Percentiles rank a stretch among this genome's conserved stretches.
Conservation (phyloP, 345 rosid species). For the Cochlearia excelsa region DNA sequence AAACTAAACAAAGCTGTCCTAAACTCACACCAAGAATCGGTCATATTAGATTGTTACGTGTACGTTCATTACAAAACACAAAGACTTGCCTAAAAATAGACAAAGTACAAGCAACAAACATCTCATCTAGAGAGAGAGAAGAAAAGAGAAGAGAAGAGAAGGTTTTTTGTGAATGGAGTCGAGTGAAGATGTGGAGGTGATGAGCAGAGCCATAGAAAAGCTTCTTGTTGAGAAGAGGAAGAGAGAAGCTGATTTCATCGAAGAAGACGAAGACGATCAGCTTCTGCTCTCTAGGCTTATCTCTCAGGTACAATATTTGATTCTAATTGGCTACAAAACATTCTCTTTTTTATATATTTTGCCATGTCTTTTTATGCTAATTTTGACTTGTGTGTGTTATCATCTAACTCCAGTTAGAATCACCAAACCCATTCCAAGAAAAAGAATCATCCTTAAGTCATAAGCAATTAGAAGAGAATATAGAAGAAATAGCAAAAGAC, state of each 20-base stretch:
- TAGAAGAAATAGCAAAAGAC: constrained; percentile 58
- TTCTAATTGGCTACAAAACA: no score
- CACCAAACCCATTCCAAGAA: constrained; percentile 28
- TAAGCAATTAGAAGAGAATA: constrained; percentile 13
- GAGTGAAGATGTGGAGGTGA: constrained; percentile 39
- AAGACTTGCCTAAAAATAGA: no score
- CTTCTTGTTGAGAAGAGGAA: constrained; percentile 44
- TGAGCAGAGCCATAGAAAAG: constrained; percentile 48
- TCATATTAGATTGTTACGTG: no score
- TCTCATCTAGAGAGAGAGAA: not conserved
- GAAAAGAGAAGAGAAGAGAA: constrained; percentile 15
- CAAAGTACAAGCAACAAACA: no score
- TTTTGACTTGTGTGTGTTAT: no score
- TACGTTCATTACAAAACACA: no score
- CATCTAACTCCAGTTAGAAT: constrained; percentile 42
- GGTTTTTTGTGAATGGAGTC: constrained; percentile 39
- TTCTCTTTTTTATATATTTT: no score
- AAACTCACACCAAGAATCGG: no score
- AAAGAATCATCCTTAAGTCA: constrained; percentile 8
- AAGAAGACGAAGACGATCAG: constrained; percentile 44
- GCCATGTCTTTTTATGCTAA: no score
- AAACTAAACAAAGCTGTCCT: no score
- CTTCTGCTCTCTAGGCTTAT: constrained; percentile 55
- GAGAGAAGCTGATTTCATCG: constrained; percentile 32
- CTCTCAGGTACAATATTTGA: constrained; percentile 47